A percentile compares a stretch with the other conserved stretches of the same genome.
phyloP scores from a whole-genome alignment of 306 rosid genomes.

The Vigna nakashimae region DNA sequence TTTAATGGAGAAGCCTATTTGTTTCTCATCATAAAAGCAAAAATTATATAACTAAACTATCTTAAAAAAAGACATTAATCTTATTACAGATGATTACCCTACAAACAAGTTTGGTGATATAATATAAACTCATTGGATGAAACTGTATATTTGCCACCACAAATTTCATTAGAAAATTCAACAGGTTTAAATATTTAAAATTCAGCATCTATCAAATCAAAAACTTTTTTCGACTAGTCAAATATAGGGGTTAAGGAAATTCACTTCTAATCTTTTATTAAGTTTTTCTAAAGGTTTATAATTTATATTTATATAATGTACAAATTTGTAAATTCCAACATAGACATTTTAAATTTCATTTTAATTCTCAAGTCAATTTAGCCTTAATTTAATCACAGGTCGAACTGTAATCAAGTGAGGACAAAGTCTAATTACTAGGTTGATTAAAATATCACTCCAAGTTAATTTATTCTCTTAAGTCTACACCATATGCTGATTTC shows the following conservation, averaged over 20 bases:
- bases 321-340: too few species aligned
- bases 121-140: too few species aligned
- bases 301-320: background rate
- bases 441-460: background rate
- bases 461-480: background rate
- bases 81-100: too few species aligned
- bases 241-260: conserved; percentile 11
- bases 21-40: too few species aligned
- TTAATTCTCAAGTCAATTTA: background rate
- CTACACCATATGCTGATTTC: too few species aligned
- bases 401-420: background rate
- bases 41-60: too few species aligned
- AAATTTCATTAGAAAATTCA: background rate
- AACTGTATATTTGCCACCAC: background rate
- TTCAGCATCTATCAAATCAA: background rate
- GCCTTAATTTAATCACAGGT: background rate
- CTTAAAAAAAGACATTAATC: too few species aligned
- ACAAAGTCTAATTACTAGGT: background rate
- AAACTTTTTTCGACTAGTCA: background rate
- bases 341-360: background rate
- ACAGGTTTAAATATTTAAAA: background rate
- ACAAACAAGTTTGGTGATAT: too few species aligned
- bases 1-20: too few species aligned
- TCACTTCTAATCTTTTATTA: conserved; percentile 10
- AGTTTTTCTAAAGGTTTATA: background rate